These are phyloP conservation scores for Gyrodon lividus DNA, from an alignment of 768 basidiomycete species.

Conservation along the genomic window DNA sequence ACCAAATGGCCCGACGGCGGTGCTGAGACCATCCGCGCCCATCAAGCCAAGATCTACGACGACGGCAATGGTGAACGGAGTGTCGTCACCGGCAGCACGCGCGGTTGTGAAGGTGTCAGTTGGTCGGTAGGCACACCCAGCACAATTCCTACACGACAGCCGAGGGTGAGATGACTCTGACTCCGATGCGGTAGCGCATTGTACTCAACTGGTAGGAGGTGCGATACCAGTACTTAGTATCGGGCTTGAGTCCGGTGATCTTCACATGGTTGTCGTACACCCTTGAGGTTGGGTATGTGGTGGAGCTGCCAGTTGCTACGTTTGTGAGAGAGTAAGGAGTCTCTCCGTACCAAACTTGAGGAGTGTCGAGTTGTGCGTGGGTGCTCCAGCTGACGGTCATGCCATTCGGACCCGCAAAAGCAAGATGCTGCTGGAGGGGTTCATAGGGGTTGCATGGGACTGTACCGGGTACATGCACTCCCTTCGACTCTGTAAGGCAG, in stretches of 20 bases:
- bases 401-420: constrained; percentile 23
- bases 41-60: constrained; percentile 28
- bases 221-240: constrained; percentile 29
- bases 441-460: constrained; percentile 29
- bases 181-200: background rate
- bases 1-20: constrained; percentile 26
- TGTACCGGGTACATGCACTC: constrained; percentile 27
- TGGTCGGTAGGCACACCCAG: constrained; percentile 25
- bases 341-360: constrained; percentile 27
- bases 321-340: constrained; percentile 17
- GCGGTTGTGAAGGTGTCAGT: constrained; percentile 27
- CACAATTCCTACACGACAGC: constrained; percentile 19
- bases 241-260: constrained; percentile 21
- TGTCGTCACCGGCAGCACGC: constrained; percentile 17
- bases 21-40: constrained; percentile 29
- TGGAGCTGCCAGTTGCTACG: constrained; percentile 19
- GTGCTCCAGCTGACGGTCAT: constrained; percentile 31
- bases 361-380: constrained; percentile 15
- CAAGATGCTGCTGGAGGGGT: constrained; percentile 26
- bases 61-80: constrained; percentile 23
- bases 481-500: constrained; percentile 27
- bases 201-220: constrained; percentile 24
- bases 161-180: background rate
- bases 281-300: constrained; percentile 24
- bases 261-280: constrained; percentile 31